phyloP scores from a whole-genome alignment of 2,329 filamentous ascomycete genomes.

The Phaeoacremonium minimum region DNA sequence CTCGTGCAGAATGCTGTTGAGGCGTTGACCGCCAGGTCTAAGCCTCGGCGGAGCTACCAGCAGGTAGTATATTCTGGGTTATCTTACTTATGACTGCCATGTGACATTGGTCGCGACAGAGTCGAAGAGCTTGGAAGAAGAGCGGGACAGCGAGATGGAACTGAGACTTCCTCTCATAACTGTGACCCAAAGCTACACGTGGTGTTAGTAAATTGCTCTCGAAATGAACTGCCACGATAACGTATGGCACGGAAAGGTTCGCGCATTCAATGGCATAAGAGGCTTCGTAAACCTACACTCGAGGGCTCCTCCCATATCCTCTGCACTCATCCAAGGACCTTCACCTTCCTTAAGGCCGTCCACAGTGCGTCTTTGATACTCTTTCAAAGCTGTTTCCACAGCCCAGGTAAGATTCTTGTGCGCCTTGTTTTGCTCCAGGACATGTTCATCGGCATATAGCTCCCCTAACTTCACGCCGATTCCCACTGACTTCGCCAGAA shows the following conservation, averaged over 20 bases:
- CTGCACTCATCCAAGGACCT: conserved; percentile 64
- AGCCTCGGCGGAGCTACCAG: too few species aligned
- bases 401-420: conserved; percentile 76
- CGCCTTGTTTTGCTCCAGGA: conserved; percentile 68
- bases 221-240: background rate
- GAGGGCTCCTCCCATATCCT: conserved; percentile 69
- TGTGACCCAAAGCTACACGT: conserved; percentile 62
- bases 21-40: conserved; percentile 1
- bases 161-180: conserved; percentile 69
- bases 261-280: too few species aligned
- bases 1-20: conserved; percentile 5
- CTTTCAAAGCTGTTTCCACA: conserved; percentile 73
- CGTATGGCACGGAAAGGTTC: conserved; percentile 3
- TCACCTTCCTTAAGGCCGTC: conserved; percentile 68
- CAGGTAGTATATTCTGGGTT: conserved; percentile 11
- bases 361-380: conserved; percentile 62
- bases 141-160: conserved; percentile 81
- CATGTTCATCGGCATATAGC: conserved; percentile 72
- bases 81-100: conserved; percentile 70
- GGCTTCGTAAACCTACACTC: conserved; percentile 64
- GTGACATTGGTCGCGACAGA: conserved; percentile 67
- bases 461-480: conserved; percentile 82
- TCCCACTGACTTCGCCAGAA: conserved; percentile 70
- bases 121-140: conserved; percentile 76
- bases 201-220: conserved; percentile 16